Evolutionary conservation across 2,329 filamentous ascomycete genomes (phyloP).

Genomic region (Periconia macrospinosa): DNA sequence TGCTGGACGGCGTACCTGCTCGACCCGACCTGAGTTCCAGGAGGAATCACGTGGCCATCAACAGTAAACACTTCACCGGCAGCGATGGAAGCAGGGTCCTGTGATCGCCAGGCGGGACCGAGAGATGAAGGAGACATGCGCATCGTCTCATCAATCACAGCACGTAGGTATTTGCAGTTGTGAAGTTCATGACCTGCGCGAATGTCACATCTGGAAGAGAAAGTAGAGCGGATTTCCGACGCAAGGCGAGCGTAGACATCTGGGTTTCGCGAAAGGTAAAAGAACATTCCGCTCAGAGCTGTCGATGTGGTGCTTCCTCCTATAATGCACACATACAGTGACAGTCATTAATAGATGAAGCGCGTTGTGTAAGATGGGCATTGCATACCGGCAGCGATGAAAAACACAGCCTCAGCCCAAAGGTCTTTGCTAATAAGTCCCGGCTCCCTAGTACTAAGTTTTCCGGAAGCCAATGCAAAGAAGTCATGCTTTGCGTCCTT

Average conservation of each 20-base stretch:
- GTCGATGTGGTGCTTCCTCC: constrained; percentile 38
- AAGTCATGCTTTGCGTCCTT: constrained; percentile 36
- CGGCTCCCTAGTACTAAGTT: constrained; percentile 39
- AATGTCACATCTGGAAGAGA: constrained; percentile 18
- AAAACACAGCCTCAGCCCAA: constrained; percentile 7
- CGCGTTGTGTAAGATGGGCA: constrained; percentile 27
- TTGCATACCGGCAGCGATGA: constrained; percentile 15
- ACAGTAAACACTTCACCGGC: constrained; percentile 9
- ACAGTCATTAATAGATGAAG: neutral
- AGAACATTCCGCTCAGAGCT: constrained; percentile 26
- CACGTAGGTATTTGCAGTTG: constrained; percentile 18
- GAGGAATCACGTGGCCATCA: constrained; percentile 18
- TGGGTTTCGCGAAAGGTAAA: constrained; percentile 39
- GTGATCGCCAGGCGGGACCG: constrained; percentile 18
- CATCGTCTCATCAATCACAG: constrained; percentile 24
- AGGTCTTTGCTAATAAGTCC: constrained; percentile 21
- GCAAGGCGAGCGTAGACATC: constrained; percentile 12
- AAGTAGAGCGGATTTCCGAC: constrained; percentile 9
- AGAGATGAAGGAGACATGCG: constrained; percentile 19
- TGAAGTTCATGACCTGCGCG: constrained; percentile 11
- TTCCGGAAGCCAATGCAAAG: constrained; percentile 41
- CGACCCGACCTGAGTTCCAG: constrained; percentile 16
- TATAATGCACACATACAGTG: neutral
- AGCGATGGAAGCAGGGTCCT: neutral
- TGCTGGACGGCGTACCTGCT: constrained; percentile 23